phyloP scores from a whole-genome alignment of 2,329 filamentous ascomycete species.

The Myrmaecium sp. region DNA sequence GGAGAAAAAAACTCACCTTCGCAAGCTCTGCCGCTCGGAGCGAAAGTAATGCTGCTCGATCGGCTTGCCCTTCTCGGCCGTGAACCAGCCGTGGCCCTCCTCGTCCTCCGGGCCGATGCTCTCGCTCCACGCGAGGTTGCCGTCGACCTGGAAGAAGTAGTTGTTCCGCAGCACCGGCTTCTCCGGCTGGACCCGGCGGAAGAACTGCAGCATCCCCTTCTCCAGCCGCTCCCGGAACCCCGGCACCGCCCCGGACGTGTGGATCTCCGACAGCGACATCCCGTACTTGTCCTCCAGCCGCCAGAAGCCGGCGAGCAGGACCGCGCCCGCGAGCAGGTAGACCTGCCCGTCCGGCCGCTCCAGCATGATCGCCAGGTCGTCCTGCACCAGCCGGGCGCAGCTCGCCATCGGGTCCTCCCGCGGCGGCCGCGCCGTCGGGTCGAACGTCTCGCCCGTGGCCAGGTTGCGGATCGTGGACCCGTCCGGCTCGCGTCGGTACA shows the following conservation, averaged over 20 bases:
- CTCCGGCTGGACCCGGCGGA: slow-evolving; percentile 51
- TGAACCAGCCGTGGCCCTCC: slow-evolving; percentile 50
- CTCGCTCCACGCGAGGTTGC: slow-evolving; percentile 55
- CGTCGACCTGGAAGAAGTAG: slow-evolving; percentile 80
- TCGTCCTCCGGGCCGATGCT: slow-evolving; percentile 61
- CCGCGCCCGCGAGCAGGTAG: slow-evolving; percentile 59
- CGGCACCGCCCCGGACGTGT: slow-evolving; percentile 61
- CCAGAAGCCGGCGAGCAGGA: slow-evolving; percentile 73
- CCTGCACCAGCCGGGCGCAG: slow-evolving; percentile 56
- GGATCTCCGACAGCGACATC: slow-evolving; percentile 64
- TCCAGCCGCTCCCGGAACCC: slow-evolving; percentile 55
- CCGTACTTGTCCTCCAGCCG: slow-evolving; percentile 63
- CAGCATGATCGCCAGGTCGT: slow-evolving; percentile 73
- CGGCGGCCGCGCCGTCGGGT: slow-evolving; percentile 47
- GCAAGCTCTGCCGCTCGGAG: slow-evolving; percentile 55
- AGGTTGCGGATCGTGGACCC: slow-evolving; percentile 59
- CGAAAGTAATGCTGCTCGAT: slow-evolving; percentile 62
- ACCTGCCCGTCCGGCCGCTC: slow-evolving; percentile 62
- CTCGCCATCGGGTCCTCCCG: slow-evolving; percentile 65
- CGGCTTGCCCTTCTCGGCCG: slow-evolving; percentile 55
- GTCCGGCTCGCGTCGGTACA: slow-evolving; percentile 46
- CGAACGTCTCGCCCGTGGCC: slow-evolving; percentile 54
- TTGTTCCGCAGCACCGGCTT: slow-evolving; percentile 55
- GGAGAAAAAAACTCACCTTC: slow-evolving; percentile 25
- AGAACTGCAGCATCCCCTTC: slow-evolving; percentile 69